Percentiles rank a stretch among this genome's conserved stretches.
These are phyloP conservation scores for Coemansia sp. DNA, from an alignment of 192 early-diverging fungal genomes.

Conservation along the genomic window DNA sequence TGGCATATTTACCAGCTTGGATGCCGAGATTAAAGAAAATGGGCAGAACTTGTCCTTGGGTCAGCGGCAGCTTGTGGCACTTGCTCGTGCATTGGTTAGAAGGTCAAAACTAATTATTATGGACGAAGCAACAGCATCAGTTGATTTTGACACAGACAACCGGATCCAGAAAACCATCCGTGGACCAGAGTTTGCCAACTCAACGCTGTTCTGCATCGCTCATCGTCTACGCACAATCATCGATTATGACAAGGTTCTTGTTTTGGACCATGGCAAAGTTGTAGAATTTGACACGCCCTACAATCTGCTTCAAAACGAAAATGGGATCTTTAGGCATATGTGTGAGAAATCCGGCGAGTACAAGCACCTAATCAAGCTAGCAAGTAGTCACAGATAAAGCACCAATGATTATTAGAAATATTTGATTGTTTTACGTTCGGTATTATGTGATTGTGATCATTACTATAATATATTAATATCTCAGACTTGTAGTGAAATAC, in stretches of 20 bases:
- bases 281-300: slow-evolving; percentile 81
- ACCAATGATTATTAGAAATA: too few relatives aligned
- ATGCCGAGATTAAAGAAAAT: slow-evolving; percentile 76
- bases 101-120: slow-evolving; percentile 68
- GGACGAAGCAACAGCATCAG: slow-evolving; percentile 86
- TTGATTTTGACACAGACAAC: slow-evolving; percentile 84
- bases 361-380: slow-evolving; percentile 51
- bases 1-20: slow-evolving; percentile 59
- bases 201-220: slow-evolving; percentile 84
- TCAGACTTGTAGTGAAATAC: too few relatives aligned
- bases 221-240: slow-evolving; percentile 83
- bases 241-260: slow-evolving; percentile 82
- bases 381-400: too few relatives aligned
- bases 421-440: too few relatives aligned
- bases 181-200: slow-evolving; percentile 64
- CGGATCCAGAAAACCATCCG: slow-evolving; percentile 87
- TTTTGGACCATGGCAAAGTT: slow-evolving; percentile 73
- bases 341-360: slow-evolving; percentile 80
- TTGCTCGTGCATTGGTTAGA: slow-evolving; percentile 75
- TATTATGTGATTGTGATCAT: too few relatives aligned
- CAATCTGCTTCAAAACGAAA: slow-evolving; percentile 61
- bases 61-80: slow-evolving; percentile 71
- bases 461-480: too few relatives aligned
- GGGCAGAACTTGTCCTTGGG: slow-evolving; percentile 76
- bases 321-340: slow-evolving; percentile 73